These are phyloP conservation scores for Myxozyma udenii DNA, from an alignment of 805 yeast genomes.

Conservation along the genomic window DNA sequence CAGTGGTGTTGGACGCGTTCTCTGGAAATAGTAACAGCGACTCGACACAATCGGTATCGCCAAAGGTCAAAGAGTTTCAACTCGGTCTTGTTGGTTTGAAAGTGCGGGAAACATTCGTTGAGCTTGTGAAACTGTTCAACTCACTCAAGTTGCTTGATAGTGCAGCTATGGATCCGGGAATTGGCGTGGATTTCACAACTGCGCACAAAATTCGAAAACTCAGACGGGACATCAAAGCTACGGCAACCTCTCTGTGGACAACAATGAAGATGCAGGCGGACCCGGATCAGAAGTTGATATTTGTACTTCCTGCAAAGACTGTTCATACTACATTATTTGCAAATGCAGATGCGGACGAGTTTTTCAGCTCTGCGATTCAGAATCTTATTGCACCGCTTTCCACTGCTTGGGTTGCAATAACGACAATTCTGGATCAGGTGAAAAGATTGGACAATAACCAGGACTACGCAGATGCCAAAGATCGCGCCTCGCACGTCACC, in stretches of 20 bases:
- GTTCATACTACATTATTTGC: slow-evolving; percentile 5
- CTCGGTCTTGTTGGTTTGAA: neutral
- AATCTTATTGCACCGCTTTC: slow-evolving; percentile 1
- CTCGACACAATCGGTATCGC: too few relatives aligned
- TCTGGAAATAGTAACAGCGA: too few relatives aligned
- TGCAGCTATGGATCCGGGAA: neutral
- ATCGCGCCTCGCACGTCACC: neutral
- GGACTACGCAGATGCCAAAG: neutral
- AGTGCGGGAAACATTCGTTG: too few relatives aligned
- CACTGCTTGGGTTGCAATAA: neutral
- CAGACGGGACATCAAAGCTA: neutral
- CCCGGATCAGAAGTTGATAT: neutral
- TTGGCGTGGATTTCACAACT: neutral
- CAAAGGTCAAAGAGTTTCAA: slow-evolving; percentile 1
- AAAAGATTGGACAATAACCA: too few relatives aligned
- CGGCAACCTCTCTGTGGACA: neutral
- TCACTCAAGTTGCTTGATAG: neutral
- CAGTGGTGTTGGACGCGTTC: too few relatives aligned
- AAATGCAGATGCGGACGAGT: slow-evolving; percentile 6
- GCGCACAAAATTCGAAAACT: neutral
- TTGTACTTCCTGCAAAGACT: slow-evolving; percentile 3
- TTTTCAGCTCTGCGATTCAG: slow-evolving; percentile 1
- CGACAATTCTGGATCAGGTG: neutral
- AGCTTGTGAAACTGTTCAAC: neutral
- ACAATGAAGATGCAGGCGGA: neutral